Evolutionary conservation across 441 rosid genomes (phyloP), one percentile per base, ranked within the genome.

Genomic region (Gossypium schwendimanii): DNA sequence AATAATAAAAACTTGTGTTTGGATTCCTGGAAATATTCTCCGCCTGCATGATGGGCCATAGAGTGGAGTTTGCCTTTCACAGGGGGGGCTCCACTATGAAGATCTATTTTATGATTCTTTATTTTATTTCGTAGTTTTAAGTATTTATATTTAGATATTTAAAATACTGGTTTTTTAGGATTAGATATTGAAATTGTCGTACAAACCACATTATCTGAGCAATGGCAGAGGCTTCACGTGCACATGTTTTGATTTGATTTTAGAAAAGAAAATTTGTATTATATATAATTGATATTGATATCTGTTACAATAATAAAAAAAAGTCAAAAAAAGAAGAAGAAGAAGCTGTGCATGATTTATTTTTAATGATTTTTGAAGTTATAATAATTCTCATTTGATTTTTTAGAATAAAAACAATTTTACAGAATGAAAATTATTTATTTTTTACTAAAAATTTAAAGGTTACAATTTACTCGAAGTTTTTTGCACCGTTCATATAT

Each of bases 191-290:
- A 71, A 0, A 6, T 55, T 57, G 11, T 57, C 21, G 55, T 5
- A 8, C 33, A 60, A n/a, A 6, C 39, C 64, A 14, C 53, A 17
- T 52, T 23, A 4, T 17, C 17, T 17, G 24, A 28, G 71, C 24
- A 14, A 54, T 18, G 53, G 47, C 31, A 21, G 54, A n/a, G 44
- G 49, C 11, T 54, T 77, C 74, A 47, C 71, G 67, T 33, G 71
- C 49, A 59, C 66, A 17, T 77, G 80, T 64, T 73, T 53, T 55
- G 64, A 60, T 69, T 60, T 74, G 50, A 45, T 18, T 31, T 44
- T 67, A 28, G 7, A 6, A 6, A 6, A 6, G 8, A 33, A 33
- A 6, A 33, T 33, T 33, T 33, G 39, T 6, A 33, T 33, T 6
- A 6, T 33, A 28, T 28, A 33, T 33, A 33, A 33, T 33, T 6